Evolutionary conservation across 179 eudicot genomes (phyloP), one percentile per base, ranked within the genome.

Genomic region (Silene noctiflora): DNA sequence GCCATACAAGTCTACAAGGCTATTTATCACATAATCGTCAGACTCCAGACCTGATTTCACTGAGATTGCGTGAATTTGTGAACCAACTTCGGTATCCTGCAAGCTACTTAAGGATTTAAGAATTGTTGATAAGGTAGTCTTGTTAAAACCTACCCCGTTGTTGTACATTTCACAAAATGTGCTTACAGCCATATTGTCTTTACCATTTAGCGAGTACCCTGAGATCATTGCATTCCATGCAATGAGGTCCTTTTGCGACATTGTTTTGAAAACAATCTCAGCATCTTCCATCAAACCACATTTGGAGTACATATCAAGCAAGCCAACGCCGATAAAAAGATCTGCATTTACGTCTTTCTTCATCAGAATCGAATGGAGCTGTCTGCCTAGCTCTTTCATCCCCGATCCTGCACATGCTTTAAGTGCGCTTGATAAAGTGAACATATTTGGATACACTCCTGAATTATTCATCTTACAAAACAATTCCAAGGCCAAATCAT

Each of bases 261-360:
- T 85, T 70, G 87, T 60, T 46, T 79, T 44, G 76, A 88, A 91
- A 59, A 89, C 78, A 53, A 71, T 73, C 77, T 80, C 67, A n/a
- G 95, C 98, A 64, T 88, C 87, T 71, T 85, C 75, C 82, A 89
- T 66, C 6, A 83, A 80, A 25, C 77, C 79, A 75, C 91, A 91
- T 83, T 93, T 91, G 81, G 83, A 82, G 76, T 93, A 93, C 93
- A 93, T 88, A 76, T 88, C 93, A 51, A 93, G 80, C 27, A 93
- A 86, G 27, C 93, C 94, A 74, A 88, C 91, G 69, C 82, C 79
- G 13, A 84, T 81, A 81, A 87, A 89, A 2, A 81, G 71, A 79
- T 93, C 98, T 51, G 81, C 78, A 73, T 82, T 73, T 51, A 68
- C 71, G 63, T 87, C 91, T 82, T 80, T 88, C 77, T 90, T 89